Evolutionary conservation across 2,329 filamentous ascomycete species (phyloP), one percentile per base, ranked within the genome.

Genomic region (Paracorniculantispora psalliotae): DNA sequence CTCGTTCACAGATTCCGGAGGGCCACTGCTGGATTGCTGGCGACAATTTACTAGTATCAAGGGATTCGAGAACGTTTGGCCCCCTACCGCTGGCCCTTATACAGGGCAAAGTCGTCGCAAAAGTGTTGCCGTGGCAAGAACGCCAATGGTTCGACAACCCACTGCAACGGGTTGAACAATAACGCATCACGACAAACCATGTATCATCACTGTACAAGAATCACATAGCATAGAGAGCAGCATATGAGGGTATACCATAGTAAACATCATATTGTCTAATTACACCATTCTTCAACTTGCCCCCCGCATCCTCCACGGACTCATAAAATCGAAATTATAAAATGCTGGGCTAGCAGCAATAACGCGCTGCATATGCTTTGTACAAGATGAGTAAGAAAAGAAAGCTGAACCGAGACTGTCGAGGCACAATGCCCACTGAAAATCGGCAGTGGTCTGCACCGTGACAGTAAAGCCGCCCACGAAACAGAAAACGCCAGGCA

Each of bases 1-100:
- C 43, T 49, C 30, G 47, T 60, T 8, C 13, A n/a, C 67, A 96
- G 90, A 85, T 99, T 17, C 94, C 94, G 0, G 80, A 89, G 68
- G 94, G 94, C 1, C 94, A 99, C 77, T 96, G 92, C 67, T 97
- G 91, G 85, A 78, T 97, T 7, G 84, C 86, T 2, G 94, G 94
- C 2, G 94, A 99, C 73, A 97, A 97, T 72, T 69, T 96, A 62
- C 80, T 85, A 3, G 88, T 84, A 67, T 97, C 92, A 25, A 79
- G 91, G 63, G 94, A 99, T 76, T 97, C 92, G 46, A 85, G 94
- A 62, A 79, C 86, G 43, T 96, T 89, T 75, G 94, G 94, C 0
- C 91, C 94, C 0, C 71, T 99, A 28, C 94, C 94, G 0, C 76
- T 99, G 68, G 93, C 85, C 1, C 76, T 99, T 63, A 83, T 99